A percentile compares a stretch with the other conserved stretches of the same genome.
Evolutionary conservation across 306 rosid species (phyloP).

Genomic region (Vachellia pachyceras): DNA sequence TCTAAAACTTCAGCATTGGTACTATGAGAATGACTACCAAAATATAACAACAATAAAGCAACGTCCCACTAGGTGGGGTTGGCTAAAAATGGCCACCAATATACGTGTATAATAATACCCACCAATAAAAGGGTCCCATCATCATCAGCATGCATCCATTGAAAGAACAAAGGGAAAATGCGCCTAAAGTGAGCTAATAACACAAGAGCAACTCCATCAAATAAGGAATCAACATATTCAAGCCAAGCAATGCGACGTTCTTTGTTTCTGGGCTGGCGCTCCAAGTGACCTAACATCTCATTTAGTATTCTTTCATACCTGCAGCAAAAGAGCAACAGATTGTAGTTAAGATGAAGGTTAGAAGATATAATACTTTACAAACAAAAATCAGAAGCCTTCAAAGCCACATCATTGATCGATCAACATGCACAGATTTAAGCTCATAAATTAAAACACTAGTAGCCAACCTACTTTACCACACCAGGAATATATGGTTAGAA

Average conservation of each 20-base stretch:
- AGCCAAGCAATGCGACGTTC: conserved; percentile 94
- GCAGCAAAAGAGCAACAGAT: conserved; percentile 28
- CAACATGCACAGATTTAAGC: conserved; percentile 14
- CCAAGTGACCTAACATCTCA: conserved; percentile 95
- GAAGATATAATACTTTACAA: conserved; percentile 19
- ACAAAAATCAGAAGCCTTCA: conserved; percentile 7
- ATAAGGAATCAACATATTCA: conserved; percentile 59
- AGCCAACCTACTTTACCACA: conserved; percentile 7
- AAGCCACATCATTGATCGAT: conserved; percentile 25
- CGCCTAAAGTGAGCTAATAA: conserved; percentile 88
- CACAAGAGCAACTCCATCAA: conserved; percentile 69
- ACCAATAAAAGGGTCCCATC: conserved; percentile 81
- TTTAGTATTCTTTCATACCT: conserved; percentile 88
- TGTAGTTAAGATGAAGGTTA: conserved; percentile 17
- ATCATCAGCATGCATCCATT: conserved; percentile 93
- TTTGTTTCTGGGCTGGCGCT: conserved; percentile 88
- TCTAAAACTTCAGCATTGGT: conserved; percentile 3
- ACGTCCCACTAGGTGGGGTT: too few relatives aligned
- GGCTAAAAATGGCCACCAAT: too few relatives aligned
- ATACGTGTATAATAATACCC: conserved; percentile 40
- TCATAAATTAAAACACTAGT: conserved; percentile 5
- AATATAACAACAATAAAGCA: too few relatives aligned
- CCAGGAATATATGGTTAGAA: conserved; percentile 22
- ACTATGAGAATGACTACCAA: not conserved
- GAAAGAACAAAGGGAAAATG: conserved; percentile 85